Conservation (phyloP, 345 rosid species). For the Dimocarpus longan region DNA sequence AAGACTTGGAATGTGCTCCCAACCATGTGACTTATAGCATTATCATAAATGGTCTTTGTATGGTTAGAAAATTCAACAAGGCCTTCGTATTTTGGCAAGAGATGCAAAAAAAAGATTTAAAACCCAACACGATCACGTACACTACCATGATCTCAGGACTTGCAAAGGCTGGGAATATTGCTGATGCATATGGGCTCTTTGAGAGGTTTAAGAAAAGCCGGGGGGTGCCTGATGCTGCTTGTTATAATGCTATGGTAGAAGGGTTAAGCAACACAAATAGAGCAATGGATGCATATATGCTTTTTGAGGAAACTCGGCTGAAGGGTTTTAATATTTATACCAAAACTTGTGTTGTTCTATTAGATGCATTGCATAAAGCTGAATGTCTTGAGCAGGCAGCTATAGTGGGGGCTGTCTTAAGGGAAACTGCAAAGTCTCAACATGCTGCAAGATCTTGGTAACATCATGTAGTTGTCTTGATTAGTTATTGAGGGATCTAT, state of each 20-base stretch:
- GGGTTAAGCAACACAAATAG: conserved; percentile 77
- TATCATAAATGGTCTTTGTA: conserved; percentile 86
- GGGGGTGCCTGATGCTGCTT: conserved; percentile 71
- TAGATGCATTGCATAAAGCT: conserved; percentile 84
- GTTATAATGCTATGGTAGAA: conserved; percentile 82
- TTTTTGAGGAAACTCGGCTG: conserved; percentile 82
- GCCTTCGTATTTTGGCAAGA: conserved; percentile 99
- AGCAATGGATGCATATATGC: conserved; percentile 69
- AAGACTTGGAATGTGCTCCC: conserved; percentile 69
- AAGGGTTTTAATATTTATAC: conserved; percentile 67
- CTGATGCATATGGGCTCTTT: conserved; percentile 67
- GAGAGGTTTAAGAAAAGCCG: conserved; percentile 72
- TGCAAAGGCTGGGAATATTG: conserved; percentile 84
- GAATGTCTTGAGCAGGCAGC: conserved; percentile 95
- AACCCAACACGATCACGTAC: conserved; percentile 71
- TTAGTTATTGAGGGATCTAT: not conserved
- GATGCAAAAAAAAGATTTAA: conserved; percentile 81
- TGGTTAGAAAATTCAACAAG: conserved; percentile 83
- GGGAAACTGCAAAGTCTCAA: conserved; percentile 82
- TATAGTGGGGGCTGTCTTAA: conserved; percentile 86
- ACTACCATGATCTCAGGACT: conserved; percentile 88
- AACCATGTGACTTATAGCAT: conserved; percentile 78
- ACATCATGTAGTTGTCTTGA: conserved; percentile 19
- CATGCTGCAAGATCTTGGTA: conserved; percentile 86
- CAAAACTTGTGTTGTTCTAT: conserved; percentile 80